Evolutionary conservation across 2,329 filamentous ascomycete genomes (phyloP).

Genomic region (Rhynchosporium graminicola): DNA sequence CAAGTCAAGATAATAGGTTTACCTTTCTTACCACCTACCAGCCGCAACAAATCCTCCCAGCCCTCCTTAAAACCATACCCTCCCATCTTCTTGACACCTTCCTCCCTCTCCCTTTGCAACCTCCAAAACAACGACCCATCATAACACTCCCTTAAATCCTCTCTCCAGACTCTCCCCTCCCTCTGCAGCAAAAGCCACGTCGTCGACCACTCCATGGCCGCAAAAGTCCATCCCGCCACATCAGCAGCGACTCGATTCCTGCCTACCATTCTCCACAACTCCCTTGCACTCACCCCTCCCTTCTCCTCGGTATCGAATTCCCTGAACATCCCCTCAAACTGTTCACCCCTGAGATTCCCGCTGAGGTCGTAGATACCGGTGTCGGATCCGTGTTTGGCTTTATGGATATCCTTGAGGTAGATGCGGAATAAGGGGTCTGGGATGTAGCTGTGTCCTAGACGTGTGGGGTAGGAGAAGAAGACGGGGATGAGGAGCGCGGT

Average conservation of each 20-base stretch:
- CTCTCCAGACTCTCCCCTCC: slow-evolving; percentile 56
- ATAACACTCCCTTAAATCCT: slow-evolving; percentile 53
- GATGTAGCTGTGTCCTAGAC: slow-evolving; percentile 36
- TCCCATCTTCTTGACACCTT: neutral
- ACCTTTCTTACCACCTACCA: neutral
- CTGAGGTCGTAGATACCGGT: slow-evolving; percentile 46
- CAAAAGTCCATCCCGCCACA: slow-evolving; percentile 15
- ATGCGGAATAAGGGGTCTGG: slow-evolving; percentile 47
- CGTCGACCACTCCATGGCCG: slow-evolving; percentile 29
- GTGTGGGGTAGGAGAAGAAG: slow-evolving; percentile 52
- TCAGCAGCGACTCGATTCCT: slow-evolving; percentile 11
- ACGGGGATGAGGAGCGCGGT: slow-evolving; percentile 50
- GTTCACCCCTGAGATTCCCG: neutral
- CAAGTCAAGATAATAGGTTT: too few relatives aligned
- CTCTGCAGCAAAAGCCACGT: slow-evolving; percentile 55
- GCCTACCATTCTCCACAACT: slow-evolving; percentile 1
- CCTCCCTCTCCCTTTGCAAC: neutral
- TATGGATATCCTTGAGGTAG: slow-evolving; percentile 39
- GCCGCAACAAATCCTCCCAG: neutral
- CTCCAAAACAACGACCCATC: slow-evolving; percentile 52
- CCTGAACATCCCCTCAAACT: neutral
- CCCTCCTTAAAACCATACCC: neutral
- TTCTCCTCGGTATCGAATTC: neutral
- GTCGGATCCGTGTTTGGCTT: slow-evolving; percentile 49
- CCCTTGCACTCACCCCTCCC: neutral